Base-by-base conservation (phyloP, 768 basidiomycete genomes). In the Naganishia kalamii region DNA sequence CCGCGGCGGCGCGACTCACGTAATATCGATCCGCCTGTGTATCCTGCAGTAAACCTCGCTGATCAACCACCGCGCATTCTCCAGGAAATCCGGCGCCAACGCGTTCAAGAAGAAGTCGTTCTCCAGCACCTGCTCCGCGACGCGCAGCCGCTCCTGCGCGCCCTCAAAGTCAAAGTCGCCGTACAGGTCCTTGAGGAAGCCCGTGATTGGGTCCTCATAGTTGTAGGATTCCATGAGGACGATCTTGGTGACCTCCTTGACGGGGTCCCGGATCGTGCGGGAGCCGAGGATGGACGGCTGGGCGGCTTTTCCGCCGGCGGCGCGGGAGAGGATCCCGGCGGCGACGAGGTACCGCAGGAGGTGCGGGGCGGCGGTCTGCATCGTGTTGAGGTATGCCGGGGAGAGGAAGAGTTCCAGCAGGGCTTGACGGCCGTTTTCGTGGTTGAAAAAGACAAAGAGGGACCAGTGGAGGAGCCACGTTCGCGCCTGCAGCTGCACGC, bases 401-500 rank as follows among this genome's bases (percentile, higher is more conserved):
- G 89, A 84, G 75, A 98, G 87, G 87, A 97, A 99, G 0, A 90
- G 91, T 75, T 98, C 96, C 70, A 99, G 87, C 64, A 98, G 86
- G 19, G 90, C 85, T 0, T 89, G 89, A 44, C 92, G 87, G 29
- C 91, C 92, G 71, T 92, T 86, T 0, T 87, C 86, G 79, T 97
- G 90, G 81, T 96, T 97, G 82, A 92, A 99, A 81, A 94, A 98
- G 63, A 97, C 92, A 78, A 97, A 98, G 52, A 99, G 86, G 1
- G 88, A 90, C 96, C 94, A 99, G 80, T 98, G 96, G 7, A 90
- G 86, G 66, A 94, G 84, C 92, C 94, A 97, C 21, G 92, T 90
- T 65, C 96, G 86, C 2, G 92, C 90, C 78, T 97, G 92, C 32
- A 99, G 83, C 74, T 96, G 91, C 40, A 85, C 83, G 30, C 93